Evolutionary conservation across 176 grass and related monocot genomes (phyloP), one percentile per base, ranked within the genome.

Genomic region (Eleusine indica): DNA sequence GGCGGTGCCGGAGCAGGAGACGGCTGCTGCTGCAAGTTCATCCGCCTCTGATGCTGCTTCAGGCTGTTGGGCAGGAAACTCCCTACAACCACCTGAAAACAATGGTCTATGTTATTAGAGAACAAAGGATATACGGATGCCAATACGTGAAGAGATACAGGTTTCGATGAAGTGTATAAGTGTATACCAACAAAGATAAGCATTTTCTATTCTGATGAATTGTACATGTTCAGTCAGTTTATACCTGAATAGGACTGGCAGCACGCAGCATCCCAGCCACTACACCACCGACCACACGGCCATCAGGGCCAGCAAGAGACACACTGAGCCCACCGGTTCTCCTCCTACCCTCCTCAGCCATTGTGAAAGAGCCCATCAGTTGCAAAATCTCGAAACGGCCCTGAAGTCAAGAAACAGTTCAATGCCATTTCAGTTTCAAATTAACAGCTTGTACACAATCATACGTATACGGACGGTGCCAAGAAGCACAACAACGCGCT

Each of bases 201-300:
- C 29, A 53, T n/a, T 70, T 35, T 68, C 6, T 76, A 1, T 18
- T 49, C 39, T 52, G 40, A 14, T n/a, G 37, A 29, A 21, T 68
- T n/a, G 66, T 30, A 37, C 19, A 60, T 57, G 22, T 68, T 39
- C 49, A 38, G 46, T 62, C 7, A 3, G 40, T 67, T 60, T 71
- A 28, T 79, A 98, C 96, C 89, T 95, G 96, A 83, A 98, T 98
- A 63, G 96, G 96, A 80, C 91, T 92, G n/a, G 93, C 93, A 72
- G 96, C 96, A 84, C 83, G 91, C 56, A 98, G 87, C 71, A 83
- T 84, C 60, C 93, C 93, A 71, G 93, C 91, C 81, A 98, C 93
- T 19, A 88, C 91, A 5, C 96, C 93, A 32, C 96, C 93, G 13
- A 98, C 83, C 2, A 98, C 91, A 81, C 93, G 93, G 25, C 96